phyloP scores from a whole-genome alignment of 225 moss, liverwort and hornwort species.

The Physcomitrium patens region DNA sequence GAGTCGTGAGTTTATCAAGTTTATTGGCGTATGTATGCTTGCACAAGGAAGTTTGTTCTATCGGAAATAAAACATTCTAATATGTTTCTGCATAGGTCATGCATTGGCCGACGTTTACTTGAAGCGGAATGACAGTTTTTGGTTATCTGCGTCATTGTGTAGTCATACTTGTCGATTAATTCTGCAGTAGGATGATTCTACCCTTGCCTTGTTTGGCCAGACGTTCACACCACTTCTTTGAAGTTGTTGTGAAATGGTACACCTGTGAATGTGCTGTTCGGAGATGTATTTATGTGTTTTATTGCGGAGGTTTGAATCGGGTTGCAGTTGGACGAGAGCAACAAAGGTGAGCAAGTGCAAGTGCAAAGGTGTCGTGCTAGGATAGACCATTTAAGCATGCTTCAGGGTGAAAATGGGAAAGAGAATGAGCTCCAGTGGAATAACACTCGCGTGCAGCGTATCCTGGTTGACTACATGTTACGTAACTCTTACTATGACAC shows the following conservation, averaged over 20 bases:
- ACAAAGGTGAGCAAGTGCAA: conserved; percentile 93
- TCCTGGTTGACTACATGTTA: conserved; percentile 96
- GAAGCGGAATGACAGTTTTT: conserved; percentile 11
- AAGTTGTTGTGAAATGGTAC: conserved; percentile 49
- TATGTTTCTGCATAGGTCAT: conserved; percentile 4
- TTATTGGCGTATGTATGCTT: conserved; percentile 7
- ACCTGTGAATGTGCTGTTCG: conserved; percentile 47
- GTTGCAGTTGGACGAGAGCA: conserved; percentile 96
- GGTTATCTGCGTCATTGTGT: conserved; percentile 16
- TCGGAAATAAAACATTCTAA: background rate
- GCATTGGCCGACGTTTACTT: background rate
- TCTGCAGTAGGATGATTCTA: conserved; percentile 19
- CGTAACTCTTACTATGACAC: conserved; percentile 95
- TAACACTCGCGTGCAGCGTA: conserved; percentile 86
- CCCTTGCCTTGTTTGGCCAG: conserved; percentile 22
- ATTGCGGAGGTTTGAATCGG: conserved; percentile 44
- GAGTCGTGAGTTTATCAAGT: conserved; percentile 16
- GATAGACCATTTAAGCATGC: conserved; percentile 91
- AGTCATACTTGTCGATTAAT: background rate
- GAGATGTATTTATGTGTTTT: conserved; percentile 50
- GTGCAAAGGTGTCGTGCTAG: conserved; percentile 97
- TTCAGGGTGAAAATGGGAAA: conserved; percentile 78
- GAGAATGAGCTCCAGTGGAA: conserved; percentile 83
- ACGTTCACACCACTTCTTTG: conserved; percentile 20
- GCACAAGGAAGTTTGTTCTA: conserved; percentile 7